Conservation (phyloP, 1,284 basidiomycete genomes). For the Apiotrichum gracile region DNA sequence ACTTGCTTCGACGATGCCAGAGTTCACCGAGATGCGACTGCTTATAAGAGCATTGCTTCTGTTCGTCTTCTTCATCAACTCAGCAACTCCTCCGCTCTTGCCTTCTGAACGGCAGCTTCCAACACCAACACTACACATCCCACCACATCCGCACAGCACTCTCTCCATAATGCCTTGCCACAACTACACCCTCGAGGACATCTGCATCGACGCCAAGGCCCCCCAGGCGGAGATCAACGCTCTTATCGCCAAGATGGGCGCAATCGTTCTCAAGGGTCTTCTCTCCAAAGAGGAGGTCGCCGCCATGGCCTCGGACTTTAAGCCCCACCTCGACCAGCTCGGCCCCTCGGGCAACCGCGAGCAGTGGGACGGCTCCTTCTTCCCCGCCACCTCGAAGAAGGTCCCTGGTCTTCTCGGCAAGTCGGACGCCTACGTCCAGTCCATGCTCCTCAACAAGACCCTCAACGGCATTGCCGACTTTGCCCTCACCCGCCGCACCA, state of each 20-base stretch:
- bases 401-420: conserved; percentile 13
- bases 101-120: no score
- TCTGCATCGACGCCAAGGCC: conserved; percentile 15
- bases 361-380: conserved; percentile 19
- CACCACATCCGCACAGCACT: not conserved
- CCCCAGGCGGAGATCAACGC: conserved; percentile 19
- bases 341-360: conserved; percentile 12
- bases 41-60: no score
- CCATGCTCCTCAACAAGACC: conserved; percentile 11
- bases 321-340: conserved; percentile 14
- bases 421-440: conserved; percentile 10
- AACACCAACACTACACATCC: not conserved
- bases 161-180: conserved; percentile 11
- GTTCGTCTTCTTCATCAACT: no score
- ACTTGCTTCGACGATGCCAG: no score
- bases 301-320: conserved; percentile 11
- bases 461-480: conserved; percentile 15
- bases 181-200: conserved; percentile 16
- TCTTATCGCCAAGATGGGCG: conserved; percentile 18
- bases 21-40: no score
- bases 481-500: conserved; percentile 15
- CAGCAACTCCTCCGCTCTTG: not conserved
- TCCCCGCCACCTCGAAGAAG: conserved; percentile 17
- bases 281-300: conserved; percentile 9
- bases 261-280: conserved; percentile 15